phyloP scores from a whole-genome alignment of 352 stramenopile species.

The Globisporangium polare region DNA sequence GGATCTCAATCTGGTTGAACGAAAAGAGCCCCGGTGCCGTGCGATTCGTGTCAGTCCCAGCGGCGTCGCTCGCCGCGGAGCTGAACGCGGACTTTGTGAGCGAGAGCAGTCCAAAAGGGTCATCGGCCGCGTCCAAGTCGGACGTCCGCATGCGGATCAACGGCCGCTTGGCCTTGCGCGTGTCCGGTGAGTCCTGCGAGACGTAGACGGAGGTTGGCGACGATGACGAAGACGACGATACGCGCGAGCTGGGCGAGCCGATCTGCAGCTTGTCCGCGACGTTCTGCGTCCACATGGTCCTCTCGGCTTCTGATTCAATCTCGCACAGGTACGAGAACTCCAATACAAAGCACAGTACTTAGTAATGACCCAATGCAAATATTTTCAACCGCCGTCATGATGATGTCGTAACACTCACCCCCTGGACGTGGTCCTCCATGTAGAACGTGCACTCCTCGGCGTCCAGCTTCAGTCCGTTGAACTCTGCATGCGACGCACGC shows the following conservation, averaged over 20 bases:
- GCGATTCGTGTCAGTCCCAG: slow-evolving; percentile 1
- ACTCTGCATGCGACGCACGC: slow-evolving; percentile 13
- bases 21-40: slow-evolving; percentile 36
- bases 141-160: slow-evolving; percentile 37
- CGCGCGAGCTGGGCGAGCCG: background rate
- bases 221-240: background rate
- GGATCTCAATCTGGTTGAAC: slow-evolving; percentile 47
- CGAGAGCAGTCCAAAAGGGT: slow-evolving; percentile 44
- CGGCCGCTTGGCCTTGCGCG: slow-evolving; percentile 21
- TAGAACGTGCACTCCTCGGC: slow-evolving; percentile 39
- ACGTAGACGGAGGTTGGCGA: background rate
- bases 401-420: no score
- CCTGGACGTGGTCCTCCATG: slow-evolving; percentile 32
- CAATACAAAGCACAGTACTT: background rate
- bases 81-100: slow-evolving; percentile 46
- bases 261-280: background rate
- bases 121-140: slow-evolving; percentile 40
- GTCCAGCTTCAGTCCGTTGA: slow-evolving; percentile 24
- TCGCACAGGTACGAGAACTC: slow-evolving; percentile 20
- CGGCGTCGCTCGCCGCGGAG: slow-evolving; percentile 10
- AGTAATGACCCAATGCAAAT: no score
- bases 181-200: slow-evolving; percentile 17
- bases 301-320: slow-evolving; percentile 16
- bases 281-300: slow-evolving; percentile 8
- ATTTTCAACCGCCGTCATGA: no score